Evolutionary conservation across 2,329 filamentous ascomycete species (phyloP).

Genomic region (Xylaria digitata): DNA sequence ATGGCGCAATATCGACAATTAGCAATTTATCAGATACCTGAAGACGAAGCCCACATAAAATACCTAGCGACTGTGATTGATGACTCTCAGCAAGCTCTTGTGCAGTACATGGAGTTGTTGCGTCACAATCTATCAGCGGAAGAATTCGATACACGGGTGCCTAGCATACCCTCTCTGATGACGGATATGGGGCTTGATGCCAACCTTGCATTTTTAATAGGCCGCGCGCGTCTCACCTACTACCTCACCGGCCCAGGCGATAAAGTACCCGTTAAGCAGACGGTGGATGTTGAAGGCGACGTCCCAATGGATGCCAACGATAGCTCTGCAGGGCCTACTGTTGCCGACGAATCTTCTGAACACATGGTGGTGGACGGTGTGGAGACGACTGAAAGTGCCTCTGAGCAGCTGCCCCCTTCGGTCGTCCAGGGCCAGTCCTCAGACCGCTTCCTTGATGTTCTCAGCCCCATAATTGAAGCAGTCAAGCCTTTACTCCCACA

Average conservation of each 20-base stretch:
- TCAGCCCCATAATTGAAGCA: conserved; percentile 78
- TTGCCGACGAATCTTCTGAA: conserved; percentile 46
- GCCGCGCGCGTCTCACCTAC: conserved; percentile 77
- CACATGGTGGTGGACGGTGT: conserved; percentile 49
- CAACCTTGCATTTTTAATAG: conserved; percentile 85
- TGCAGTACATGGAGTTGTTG: conserved; percentile 90
- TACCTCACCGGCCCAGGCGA: conserved; percentile 63
- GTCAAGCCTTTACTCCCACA: conserved; percentile 71
- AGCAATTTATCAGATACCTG: conserved; percentile 80
- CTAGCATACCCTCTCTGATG: conserved; percentile 78
- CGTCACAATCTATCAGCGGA: conserved; percentile 79
- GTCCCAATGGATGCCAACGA: conserved; percentile 60
- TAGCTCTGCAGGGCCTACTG: conserved; percentile 38
- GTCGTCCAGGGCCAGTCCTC: conserved; percentile 52
- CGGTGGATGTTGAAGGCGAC: conserved; percentile 68
- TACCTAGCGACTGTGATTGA: conserved; percentile 88
- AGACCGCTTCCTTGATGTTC: conserved; percentile 72
- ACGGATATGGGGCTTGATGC: conserved; percentile 82
- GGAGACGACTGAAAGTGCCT: conserved; percentile 41
- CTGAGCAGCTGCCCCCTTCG: conserved; percentile 43
- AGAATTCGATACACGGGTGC: conserved; percentile 83
- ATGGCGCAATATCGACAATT: conserved; percentile 90
- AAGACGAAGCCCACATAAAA: conserved; percentile 84
- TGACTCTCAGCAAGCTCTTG: conserved; percentile 85
- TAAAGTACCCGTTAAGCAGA: conserved; percentile 46